Conservation (phyloP, 495 filamentous ascomycete genomes). For the Hapsidospora chrysogenum region DNA sequence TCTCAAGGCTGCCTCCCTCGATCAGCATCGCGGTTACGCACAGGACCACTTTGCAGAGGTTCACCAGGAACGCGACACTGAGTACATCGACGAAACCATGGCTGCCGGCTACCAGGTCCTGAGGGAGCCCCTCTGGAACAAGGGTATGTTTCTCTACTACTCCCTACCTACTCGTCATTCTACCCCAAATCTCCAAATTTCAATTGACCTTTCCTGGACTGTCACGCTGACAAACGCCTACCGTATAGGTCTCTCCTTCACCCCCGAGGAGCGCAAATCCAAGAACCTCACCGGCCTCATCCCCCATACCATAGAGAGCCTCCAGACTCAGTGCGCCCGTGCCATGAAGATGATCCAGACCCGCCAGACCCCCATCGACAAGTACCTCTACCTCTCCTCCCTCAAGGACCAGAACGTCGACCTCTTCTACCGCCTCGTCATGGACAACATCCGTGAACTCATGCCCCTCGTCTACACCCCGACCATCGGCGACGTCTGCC, state of each 20-base stretch:
- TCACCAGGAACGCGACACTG: constrained; percentile 28
- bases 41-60: constrained; percentile 33
- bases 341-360: constrained; percentile 51
- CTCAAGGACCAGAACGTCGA: constrained; percentile 81
- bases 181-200: neutral
- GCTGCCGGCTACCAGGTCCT: constrained; percentile 39
- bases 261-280: constrained; percentile 32
- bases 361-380: constrained; percentile 71
- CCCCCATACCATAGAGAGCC: constrained; percentile 38
- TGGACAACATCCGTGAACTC: constrained; percentile 77
- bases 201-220: no score
- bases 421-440: constrained; percentile 86
- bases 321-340: constrained; percentile 33
- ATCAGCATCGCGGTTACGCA: constrained; percentile 33
- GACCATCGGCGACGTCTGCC: constrained; percentile 89
- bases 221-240: no score
- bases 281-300: constrained; percentile 43
- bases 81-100: constrained; percentile 27
- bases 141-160: constrained; percentile 22
- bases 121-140: constrained; percentile 39
- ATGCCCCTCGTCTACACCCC: constrained; percentile 96
- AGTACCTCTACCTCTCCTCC: constrained; percentile 81
- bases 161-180: neutral
- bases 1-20: constrained; percentile 36
- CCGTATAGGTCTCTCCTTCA: constrained; percentile 34